Evolutionary conservation across 495 filamentous ascomycete genomes (phyloP), one percentile per base, ranked within the genome.

Genomic region (Hypomontagnella submonticulosa): DNA sequence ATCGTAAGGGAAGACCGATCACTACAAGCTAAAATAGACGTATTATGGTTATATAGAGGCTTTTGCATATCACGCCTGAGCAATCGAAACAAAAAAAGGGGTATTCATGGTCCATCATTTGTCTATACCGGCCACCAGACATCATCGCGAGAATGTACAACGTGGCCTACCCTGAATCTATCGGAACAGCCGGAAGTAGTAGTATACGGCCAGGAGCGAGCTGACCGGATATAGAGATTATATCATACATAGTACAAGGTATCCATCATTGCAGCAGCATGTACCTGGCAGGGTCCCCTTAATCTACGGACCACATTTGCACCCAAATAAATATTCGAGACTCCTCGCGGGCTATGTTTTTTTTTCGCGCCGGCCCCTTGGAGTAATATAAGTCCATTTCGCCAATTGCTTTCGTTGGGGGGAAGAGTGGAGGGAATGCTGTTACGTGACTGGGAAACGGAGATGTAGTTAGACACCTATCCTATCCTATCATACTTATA

Each of bases 1-100:
- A 90, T 73, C 83, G 86, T 56, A 97, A 95, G 76, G 92, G 92
- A 1, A 71, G 76, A 51, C 78, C 78, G 48, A 79, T 82, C 12
- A 80, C 23, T 27, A 27, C n/a, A n/a, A n/a, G 23, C 23, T 27
- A 27, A 27, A 27, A 6, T 6, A 27, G 23, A 27, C 23, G 2
- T 27, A 27, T 27, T 27, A 27, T 27, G 23, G 23, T 27, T 30
- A 18, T 27, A 36, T 16, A 52, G 56, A 57, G 38, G 33, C 18
- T n/a, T 43, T 13, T 15, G 3, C 32, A 48, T 36, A 56, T 51
- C 30, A 30, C 33, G 32, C 38, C 23, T 50, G 15, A 40, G 41
- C n/a, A 49, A 48, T 51, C 36, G 57, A 40, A 44, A 23, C 20
- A 37, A 16, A 44, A 4, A 34, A 52, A 53, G 23, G 19, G 42